phyloP scores from a whole-genome alignment of 2,329 filamentous ascomycete species.

The Fusarium aywerte region DNA sequence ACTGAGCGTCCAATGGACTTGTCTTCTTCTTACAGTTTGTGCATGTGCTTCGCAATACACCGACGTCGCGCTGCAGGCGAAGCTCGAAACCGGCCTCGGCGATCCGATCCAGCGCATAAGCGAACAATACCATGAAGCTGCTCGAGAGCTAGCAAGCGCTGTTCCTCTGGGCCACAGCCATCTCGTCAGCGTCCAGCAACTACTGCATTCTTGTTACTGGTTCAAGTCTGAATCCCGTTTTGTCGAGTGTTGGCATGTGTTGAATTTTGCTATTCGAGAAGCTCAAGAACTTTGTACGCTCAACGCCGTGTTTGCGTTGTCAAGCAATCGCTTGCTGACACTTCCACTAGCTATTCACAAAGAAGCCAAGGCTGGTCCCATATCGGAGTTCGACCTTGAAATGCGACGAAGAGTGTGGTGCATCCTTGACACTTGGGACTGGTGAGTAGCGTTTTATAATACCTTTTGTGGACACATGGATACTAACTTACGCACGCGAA shows the following conservation, averaged over 20 bases:
- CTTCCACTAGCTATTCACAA: slow-evolving; percentile 46
- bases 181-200: slow-evolving; percentile 50
- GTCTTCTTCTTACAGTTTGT: slow-evolving; percentile 53
- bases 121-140: slow-evolving; percentile 50
- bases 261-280: slow-evolving; percentile 51
- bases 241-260: slow-evolving; percentile 53
- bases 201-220: slow-evolving; percentile 54
- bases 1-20: slow-evolving; percentile 53
- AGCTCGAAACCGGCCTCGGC: slow-evolving; percentile 49
- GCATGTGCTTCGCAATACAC: slow-evolving; percentile 53
- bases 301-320: fast-evolving
- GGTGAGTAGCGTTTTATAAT: slow-evolving; percentile 41
- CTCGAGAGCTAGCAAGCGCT: slow-evolving; percentile 48
- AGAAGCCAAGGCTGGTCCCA: slow-evolving; percentile 42
- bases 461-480: background rate
- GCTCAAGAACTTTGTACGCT: slow-evolving; percentile 51
- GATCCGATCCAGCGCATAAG: slow-evolving; percentile 46
- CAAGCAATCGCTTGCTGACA: slow-evolving; percentile 7
- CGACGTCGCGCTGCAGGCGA: slow-evolving; percentile 46
- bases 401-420: slow-evolving; percentile 53
- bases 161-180: slow-evolving; percentile 51
- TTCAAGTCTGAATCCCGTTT: slow-evolving; percentile 53
- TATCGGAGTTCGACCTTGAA: slow-evolving; percentile 52
- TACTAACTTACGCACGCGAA: slow-evolving; percentile 22
- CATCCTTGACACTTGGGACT: slow-evolving; percentile 54